Percentiles rank a stretch among this genome's conserved stretches.
These are phyloP conservation scores for Durotheca rogersii DNA, from an alignment of 495 filamentous ascomycete species.

Conservation along the genomic window DNA sequence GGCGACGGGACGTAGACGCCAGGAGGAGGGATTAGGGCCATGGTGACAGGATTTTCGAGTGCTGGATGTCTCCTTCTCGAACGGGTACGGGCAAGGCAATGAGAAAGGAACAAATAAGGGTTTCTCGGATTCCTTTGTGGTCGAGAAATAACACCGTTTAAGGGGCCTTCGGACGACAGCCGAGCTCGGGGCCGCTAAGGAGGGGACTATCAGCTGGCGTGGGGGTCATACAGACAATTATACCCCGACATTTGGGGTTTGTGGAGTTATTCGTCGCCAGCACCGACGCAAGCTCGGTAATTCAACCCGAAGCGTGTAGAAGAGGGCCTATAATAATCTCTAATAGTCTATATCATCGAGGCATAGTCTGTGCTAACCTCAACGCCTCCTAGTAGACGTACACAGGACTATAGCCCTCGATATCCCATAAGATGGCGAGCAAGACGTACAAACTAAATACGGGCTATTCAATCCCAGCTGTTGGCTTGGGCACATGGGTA, in stretches of 20 bases:
- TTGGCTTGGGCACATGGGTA: slow-evolving; percentile 33
- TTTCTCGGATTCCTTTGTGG: neutral
- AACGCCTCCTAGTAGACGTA: too few species aligned
- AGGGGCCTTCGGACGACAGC: neutral
- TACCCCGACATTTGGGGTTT: slow-evolving; percentile 13
- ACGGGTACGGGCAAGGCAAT: too few species aligned
- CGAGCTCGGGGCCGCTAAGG: slow-evolving; percentile 10
- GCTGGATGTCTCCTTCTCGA: too few species aligned
- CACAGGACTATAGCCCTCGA: too few species aligned
- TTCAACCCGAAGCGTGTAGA: neutral
- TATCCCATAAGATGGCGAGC: neutral
- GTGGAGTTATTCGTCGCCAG: slow-evolving; percentile 8
- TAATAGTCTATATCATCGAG: too few species aligned
- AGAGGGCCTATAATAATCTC: too few species aligned
- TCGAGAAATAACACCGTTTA: too few species aligned
- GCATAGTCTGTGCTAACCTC: too few species aligned
- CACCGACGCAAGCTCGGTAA: neutral
- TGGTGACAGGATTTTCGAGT: too few species aligned
- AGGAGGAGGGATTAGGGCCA: slow-evolving; percentile 28
- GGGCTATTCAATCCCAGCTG: slow-evolving; percentile 29
- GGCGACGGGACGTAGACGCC: slow-evolving; percentile 52
- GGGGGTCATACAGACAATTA: slow-evolving; percentile 12
- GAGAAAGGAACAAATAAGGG: neutral
- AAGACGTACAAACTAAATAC: slow-evolving; percentile 22
- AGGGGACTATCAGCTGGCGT: slow-evolving; percentile 3